phyloP scores from a whole-genome alignment of 345 rosid genomes.

The Salix purpurea region DNA sequence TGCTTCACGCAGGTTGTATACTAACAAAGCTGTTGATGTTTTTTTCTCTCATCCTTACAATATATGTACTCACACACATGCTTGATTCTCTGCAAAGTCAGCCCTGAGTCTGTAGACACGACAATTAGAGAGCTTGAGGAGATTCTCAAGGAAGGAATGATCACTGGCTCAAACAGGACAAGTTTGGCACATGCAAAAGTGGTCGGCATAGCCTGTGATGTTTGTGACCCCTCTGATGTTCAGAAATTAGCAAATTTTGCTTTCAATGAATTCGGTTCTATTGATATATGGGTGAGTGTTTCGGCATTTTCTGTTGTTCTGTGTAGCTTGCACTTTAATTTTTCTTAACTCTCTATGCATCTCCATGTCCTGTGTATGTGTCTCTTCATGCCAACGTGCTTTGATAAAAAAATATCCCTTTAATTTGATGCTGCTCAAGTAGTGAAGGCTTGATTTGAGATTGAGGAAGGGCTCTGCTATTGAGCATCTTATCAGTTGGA shows the following conservation, averaged over 20 bases:
- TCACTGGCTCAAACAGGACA: slow-evolving; percentile 38
- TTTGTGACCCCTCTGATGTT: slow-evolving; percentile 66
- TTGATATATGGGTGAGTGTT: slow-evolving; percentile 79
- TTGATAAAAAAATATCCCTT: not conserved
- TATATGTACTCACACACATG: slow-evolving; percentile 9
- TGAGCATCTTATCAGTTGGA: not conserved
- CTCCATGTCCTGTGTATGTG: not conserved
- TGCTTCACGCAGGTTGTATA: slow-evolving; percentile 77
- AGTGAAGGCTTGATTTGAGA: not conserved
- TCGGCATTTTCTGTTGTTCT: not conserved
- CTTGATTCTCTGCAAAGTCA: slow-evolving; percentile 33
- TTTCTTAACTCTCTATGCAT: not conserved
- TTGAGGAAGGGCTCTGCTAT: not conserved
- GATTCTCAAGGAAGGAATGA: slow-evolving; percentile 63
- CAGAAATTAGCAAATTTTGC: slow-evolving; percentile 69
- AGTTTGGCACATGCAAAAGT: slow-evolving; percentile 61
- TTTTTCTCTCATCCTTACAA: not conserved
- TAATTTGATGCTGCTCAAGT: not conserved
- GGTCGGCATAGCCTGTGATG: slow-evolving; percentile 84
- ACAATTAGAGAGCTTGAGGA: slow-evolving; percentile 80
- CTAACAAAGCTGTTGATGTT: not conserved
- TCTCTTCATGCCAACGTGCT: not conserved
- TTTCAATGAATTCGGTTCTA: slow-evolving; percentile 62
- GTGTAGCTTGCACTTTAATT: not conserved
- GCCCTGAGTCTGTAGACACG: slow-evolving; percentile 67